Base-by-base conservation (phyloP, 345 rosid species). In the Angophora floribunda region DNA sequence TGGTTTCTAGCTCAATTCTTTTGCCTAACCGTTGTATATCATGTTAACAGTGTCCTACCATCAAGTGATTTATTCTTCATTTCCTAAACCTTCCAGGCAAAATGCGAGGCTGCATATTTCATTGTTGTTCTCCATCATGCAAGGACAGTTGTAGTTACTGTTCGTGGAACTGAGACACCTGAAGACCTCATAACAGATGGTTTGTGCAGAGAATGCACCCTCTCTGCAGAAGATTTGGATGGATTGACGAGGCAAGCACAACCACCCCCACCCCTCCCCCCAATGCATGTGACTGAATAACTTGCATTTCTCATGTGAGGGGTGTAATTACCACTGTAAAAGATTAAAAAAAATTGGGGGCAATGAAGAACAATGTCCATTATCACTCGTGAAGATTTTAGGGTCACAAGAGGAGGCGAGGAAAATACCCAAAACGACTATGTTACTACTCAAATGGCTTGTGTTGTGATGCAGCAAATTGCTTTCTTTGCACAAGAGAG, bases 101-200 rank as follows among this genome's bases (percentile, higher is more conserved):
- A 92, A 91, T 96, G 98, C 88, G 92, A 96, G 91, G 99, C 98
- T 85, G 98, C 99, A 17, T 97, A 96, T 91, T 97, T 97, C 67
- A 89, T 96, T 90, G 96, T 95, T 87, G 98, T 96, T 90, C 93
- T 96, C 87, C 98, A 96, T 89, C 93, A 96, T 88, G 89, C 92
- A 49, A 92, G 93, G 90, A 90, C 95, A 65, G 94, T 97, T 82
- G 98, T 97, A 22, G 91, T 97, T 91, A 93, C 98, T 88, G 94
- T 97, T 86, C 95, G 98, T 87, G 99, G 99, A 92, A 97, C 99
- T 59, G 99, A 97, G 94, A 95, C 98, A 50, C 96, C 97, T 44
- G 99, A 97, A 91, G 99, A 97, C 90, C 99, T 97, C 91, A 96
- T 97, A 89, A 97, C 95, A 44, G 99, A 97, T 90, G 98, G 98